phyloP scores from a whole-genome alignment of 768 basidiomycete genomes.

The Mycena polygramma region DNA sequence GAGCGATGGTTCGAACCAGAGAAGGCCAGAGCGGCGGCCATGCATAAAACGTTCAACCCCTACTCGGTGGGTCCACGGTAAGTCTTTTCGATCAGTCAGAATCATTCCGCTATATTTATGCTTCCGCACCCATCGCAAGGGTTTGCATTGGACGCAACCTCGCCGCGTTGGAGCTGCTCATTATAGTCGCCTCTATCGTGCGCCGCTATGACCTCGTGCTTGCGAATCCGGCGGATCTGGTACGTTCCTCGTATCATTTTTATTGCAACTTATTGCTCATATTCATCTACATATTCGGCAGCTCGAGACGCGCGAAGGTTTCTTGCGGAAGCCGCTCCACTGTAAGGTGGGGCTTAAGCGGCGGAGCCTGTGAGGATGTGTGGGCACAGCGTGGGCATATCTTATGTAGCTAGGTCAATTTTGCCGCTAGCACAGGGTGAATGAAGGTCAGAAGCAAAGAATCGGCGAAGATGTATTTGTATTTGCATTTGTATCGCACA shows the following conservation, averaged over 20 bases:
- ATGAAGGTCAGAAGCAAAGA: too few species aligned
- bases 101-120: background rate
- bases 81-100: slow-evolving; percentile 31
- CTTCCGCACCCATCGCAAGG: slow-evolving; percentile 47
- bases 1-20: slow-evolving; percentile 89
- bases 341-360: slow-evolving; percentile 81
- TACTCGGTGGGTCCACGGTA: slow-evolving; percentile 88
- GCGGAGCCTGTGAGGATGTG: slow-evolving; percentile 50
- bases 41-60: slow-evolving; percentile 85
- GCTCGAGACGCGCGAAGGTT: slow-evolving; percentile 85
- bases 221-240: slow-evolving; percentile 62
- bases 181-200: slow-evolving; percentile 84
- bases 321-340: slow-evolving; percentile 83
- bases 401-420: too few species aligned
- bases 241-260: background rate
- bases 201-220: slow-evolving; percentile 82
- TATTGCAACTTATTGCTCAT: background rate
- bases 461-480: too few species aligned
- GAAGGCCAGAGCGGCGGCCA: slow-evolving; percentile 51
- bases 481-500: too few species aligned
- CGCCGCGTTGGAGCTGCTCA: slow-evolving; percentile 81
- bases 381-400: too few species aligned
- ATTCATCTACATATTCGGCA: slow-evolving; percentile 45
- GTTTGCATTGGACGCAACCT: slow-evolving; percentile 91
- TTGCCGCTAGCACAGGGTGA: too few species aligned